Evolutionary conservation across 305 asterid species (phyloP).

Genomic region (Plantago lanceolata): DNA sequence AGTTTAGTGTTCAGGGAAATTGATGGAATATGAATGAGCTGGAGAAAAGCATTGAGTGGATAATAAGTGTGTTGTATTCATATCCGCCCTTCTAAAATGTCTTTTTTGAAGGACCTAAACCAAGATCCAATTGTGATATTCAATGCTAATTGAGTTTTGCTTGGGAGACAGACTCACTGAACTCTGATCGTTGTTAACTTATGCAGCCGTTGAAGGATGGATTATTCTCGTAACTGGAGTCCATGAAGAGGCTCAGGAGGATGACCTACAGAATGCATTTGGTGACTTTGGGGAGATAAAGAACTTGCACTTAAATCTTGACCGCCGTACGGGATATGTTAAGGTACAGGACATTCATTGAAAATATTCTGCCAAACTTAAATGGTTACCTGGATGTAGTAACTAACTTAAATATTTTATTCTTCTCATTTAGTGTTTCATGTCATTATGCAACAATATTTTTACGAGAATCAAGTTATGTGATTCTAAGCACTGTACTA

Average conservation of each 20-base stretch:
- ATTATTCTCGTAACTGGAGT: slow-evolving; percentile 85
- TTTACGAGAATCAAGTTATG: no score
- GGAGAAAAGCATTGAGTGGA: no score
- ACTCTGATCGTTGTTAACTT: slow-evolving; percentile 21
- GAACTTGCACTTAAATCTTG: slow-evolving; percentile 87
- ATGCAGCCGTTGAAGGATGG: slow-evolving; percentile 97
- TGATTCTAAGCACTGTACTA: no score
- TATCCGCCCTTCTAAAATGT: no score
- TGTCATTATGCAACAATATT: no score
- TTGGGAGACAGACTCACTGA: background rate
- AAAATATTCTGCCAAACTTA: background rate
- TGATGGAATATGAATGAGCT: no score
- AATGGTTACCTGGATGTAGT: background rate
- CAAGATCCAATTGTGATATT: background rate
- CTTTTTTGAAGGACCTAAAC: no score
- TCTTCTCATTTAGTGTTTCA: slow-evolving; percentile 1
- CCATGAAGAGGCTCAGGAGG: slow-evolving; percentile 96
- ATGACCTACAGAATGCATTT: slow-evolving; percentile 64
- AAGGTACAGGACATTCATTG: slow-evolving; percentile 43
- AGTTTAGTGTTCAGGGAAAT: no score
- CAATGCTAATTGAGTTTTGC: background rate
- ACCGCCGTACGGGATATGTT: slow-evolving; percentile 89
- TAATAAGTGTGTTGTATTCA: no score
- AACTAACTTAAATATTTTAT: background rate
- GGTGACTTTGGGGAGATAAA: slow-evolving; percentile 82